phyloP scores from a whole-genome alignment of 345 rosid genomes.

The Crucihimalaya himalaica region DNA sequence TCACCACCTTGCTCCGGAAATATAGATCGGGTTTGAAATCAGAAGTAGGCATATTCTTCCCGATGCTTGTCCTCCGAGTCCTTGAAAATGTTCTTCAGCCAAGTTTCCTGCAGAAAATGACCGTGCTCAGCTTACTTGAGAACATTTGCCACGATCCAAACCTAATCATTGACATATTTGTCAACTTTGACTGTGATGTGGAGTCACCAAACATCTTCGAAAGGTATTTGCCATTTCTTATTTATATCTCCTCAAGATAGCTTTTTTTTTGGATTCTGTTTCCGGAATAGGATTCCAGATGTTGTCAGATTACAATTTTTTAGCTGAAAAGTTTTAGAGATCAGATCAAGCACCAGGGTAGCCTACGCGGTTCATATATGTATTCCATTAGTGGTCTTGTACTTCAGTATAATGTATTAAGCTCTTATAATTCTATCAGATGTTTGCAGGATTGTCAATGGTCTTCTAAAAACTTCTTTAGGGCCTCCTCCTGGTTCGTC shows the following conservation, averaged over 20 bases:
- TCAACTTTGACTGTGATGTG: slow-evolving; percentile 94
- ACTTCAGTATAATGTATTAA: slow-evolving; percentile 54
- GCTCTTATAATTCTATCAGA: slow-evolving; percentile 93
- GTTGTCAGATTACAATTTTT: slow-evolving; percentile 14
- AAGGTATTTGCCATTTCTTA: slow-evolving; percentile 56
- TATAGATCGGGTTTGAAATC: slow-evolving; percentile 82
- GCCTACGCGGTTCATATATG: slow-evolving; percentile 9
- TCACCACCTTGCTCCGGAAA: slow-evolving; percentile 71
- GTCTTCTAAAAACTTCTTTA: slow-evolving; percentile 90
- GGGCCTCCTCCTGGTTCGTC: slow-evolving; percentile 94
- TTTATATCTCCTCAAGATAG: slow-evolving; percentile 8
- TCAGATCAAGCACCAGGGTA: slow-evolving; percentile 21
- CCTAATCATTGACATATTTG: slow-evolving; percentile 83
- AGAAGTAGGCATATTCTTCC: slow-evolving; percentile 93
- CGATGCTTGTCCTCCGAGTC: slow-evolving; percentile 92
- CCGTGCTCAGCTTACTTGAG: slow-evolving; percentile 81
- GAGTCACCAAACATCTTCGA: slow-evolving; percentile 94
- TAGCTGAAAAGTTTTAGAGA: slow-evolving; percentile 1
- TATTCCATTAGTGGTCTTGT: slow-evolving; percentile 18
- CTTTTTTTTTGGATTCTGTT: slow-evolving; percentile 1
- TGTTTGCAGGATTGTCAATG: slow-evolving; percentile 97
- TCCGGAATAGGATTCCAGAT: slow-evolving; percentile 12
- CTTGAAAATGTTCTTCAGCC: slow-evolving; percentile 98
- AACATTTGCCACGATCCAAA: slow-evolving; percentile 77
- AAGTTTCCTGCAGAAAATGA: slow-evolving; percentile 96